Base-by-base conservation (phyloP, 306 rosid species). In the Inga laurina region DNA sequence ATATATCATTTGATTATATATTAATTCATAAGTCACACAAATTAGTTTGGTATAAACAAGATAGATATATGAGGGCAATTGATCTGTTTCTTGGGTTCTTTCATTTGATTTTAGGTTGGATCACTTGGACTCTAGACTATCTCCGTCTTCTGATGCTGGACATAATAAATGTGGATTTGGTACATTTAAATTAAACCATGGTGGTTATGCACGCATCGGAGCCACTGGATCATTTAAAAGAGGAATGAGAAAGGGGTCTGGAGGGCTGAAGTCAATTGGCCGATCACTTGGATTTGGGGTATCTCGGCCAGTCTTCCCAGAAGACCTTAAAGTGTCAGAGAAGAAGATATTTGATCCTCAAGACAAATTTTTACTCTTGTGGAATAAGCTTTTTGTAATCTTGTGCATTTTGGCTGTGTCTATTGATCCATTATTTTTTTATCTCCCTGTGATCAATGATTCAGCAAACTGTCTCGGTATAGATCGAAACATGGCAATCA, bases 261-360 rank as follows among this genome's bases (percentile, higher is more conserved):
- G 91, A 90, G 98, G 99, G 84, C 90, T 96, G 51, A 93, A 93
- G 88, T 92, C 94, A 41, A 91, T 96, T 70, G 99, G 99, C 45
- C 91, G 97, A 76, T 86, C 98, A 22, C 92, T 95, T 82, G 87
- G 94, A 76, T 92, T 95, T 83, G 97, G 98, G 72, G 94, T 93
- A 84, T 91, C 98, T 81, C 88, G 86, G 85, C 97, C 93, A 10
- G 98, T 96, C 86, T 96, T 96, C 81, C 97, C 97, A 1, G 98
- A 96, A 90, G 99, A 96, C 88, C 97, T 96, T 65, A 88, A 96
- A 76, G 98, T 83, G 71, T 93, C 94, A 27, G 94, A 91, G 83
- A 96, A 92, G 91, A 92, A 92, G 91, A 96, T 96, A 87, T 91
- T 91, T 76, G 99, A 93, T 83, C 99, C 99, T 83, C 99, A 96